Evolutionary conservation across 163 green algal genomes (phyloP), one percentile per base, ranked within the genome.

Genomic region (Scenedesmus sp.): DNA sequence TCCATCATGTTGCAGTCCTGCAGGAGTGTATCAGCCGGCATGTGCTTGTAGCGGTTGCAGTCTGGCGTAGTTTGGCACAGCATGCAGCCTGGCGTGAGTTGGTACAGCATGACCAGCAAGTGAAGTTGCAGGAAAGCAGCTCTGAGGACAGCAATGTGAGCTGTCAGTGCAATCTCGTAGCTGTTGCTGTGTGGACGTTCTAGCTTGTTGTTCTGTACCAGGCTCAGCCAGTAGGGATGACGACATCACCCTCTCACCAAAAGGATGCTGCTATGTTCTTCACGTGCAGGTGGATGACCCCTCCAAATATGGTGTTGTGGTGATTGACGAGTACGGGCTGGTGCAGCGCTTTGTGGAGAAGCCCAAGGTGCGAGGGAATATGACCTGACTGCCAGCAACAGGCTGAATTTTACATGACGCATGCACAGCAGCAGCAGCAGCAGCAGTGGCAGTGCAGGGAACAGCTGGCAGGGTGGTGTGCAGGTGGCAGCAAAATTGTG

Each of bases 311-410:
- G 84, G 84, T 56, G 98, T 99, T 51, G 97, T 99, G 24, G 97
- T 99, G 5, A 97, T 97, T 88, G 96, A 99, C 86, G 97, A 97
- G 43, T 91, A 96, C 13, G 95, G 95, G 79, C 94, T 96, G 46
- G 96, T 99, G 81, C 95, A 99, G 83, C 95, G 97, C 30, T 99
- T 99, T 95, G 98, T 99, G 87, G 98, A 99, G 95, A 99, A 99
- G 95, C 98, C 98, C 37, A 98, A 99, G 97, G 96, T 96, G 51
- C 46, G 80, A 24, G 43, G 22, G 13, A 30, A 70, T 20, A 46
- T 44, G 72, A n/a, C 7, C 61, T 37, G 61, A n/a, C 22, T 73
- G 61, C 18, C 24, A 20, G 61, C 22, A 16, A 26, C 22, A 30
- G n/a, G n/a, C n/a, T n/a, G n/a, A n/a, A n/a, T n/a, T n/a, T n/a